These are phyloP conservation scores for Syzygium malaccense DNA, from an alignment of 441 rosid species.

Conservation along the genomic window DNA sequence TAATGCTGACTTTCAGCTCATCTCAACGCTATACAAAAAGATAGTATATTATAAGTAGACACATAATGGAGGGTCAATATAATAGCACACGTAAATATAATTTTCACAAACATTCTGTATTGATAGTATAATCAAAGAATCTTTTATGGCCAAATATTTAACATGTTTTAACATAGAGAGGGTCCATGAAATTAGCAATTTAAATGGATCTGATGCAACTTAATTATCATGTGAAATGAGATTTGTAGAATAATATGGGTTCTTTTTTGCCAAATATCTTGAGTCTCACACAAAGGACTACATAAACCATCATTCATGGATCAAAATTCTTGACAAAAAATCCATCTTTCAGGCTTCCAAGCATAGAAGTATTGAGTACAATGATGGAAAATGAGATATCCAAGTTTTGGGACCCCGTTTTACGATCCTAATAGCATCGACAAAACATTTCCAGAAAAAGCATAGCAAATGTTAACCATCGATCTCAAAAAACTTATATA, in stretches of 20 bases:
- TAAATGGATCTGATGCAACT: background rate
- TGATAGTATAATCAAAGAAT: too few relatives aligned
- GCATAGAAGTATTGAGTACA: background rate
- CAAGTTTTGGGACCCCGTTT: background rate
- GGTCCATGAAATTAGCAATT: background rate
- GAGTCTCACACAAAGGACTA: background rate
- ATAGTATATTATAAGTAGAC: too few relatives aligned
- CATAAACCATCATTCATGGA: background rate
- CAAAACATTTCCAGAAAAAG: accelerated
- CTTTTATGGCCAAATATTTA: too few relatives aligned
- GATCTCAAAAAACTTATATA: background rate
- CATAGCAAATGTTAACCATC: background rate
- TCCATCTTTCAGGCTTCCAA: background rate
- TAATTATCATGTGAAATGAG: background rate
- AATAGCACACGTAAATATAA: too few relatives aligned
- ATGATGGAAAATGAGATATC: background rate
- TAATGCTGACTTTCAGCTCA: background rate
- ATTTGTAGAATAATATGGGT: too few relatives aligned
- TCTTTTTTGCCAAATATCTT: background rate
- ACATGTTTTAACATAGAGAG: background rate
- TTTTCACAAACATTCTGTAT: too few relatives aligned
- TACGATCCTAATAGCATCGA: background rate
- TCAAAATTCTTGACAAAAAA: background rate
- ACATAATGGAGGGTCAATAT: too few relatives aligned
- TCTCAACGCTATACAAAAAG: background rate